phyloP scores from a whole-genome alignment of 2,329 filamentous ascomycete species.

The Apiospora rasikravindrae region DNA sequence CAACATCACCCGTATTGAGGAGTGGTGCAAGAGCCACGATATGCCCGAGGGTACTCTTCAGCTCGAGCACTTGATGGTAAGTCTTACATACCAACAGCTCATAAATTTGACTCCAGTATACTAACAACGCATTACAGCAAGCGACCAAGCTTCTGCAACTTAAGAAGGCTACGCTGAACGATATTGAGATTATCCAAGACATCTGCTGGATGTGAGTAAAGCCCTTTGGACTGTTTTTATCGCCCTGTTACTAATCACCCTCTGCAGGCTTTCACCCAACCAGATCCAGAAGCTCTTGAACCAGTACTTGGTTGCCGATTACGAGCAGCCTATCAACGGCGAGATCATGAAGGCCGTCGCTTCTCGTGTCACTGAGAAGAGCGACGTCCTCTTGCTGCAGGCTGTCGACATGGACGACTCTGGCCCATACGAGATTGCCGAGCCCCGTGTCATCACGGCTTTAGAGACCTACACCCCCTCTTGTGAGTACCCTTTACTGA shows the following conservation, averaged over 20 bases:
- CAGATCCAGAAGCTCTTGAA: slow-evolving; percentile 99
- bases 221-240: slow-evolving; percentile 12
- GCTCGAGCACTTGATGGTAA: slow-evolving; percentile 95
- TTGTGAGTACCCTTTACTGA: slow-evolving; percentile 66
- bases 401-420: slow-evolving; percentile 99
- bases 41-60: slow-evolving; percentile 98
- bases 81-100: slow-evolving; percentile 28
- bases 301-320: slow-evolving; percentile 97
- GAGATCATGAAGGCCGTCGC: slow-evolving; percentile 99
- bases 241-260: slow-evolving; percentile 25
- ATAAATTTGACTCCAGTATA: not conserved
- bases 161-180: slow-evolving; percentile 98
- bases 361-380: slow-evolving; percentile 96
- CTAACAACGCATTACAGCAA: slow-evolving; percentile 61
- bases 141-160: slow-evolving; percentile 97
- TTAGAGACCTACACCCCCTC: slow-evolving; percentile 98
- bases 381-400: slow-evolving; percentile 88
- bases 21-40: slow-evolving; percentile 99
- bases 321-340: slow-evolving; percentile 98
- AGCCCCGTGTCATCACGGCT: slow-evolving; percentile 93
- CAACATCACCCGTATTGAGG: slow-evolving; percentile 98
- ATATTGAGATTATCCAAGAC: slow-evolving; percentile 99
- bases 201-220: slow-evolving; percentile 97
- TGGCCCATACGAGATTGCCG: slow-evolving; percentile 97
- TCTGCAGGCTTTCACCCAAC: slow-evolving; percentile 85